These are phyloP conservation scores for Neltuma alba DNA, from an alignment of 306 rosid species.

Conservation along the genomic window DNA sequence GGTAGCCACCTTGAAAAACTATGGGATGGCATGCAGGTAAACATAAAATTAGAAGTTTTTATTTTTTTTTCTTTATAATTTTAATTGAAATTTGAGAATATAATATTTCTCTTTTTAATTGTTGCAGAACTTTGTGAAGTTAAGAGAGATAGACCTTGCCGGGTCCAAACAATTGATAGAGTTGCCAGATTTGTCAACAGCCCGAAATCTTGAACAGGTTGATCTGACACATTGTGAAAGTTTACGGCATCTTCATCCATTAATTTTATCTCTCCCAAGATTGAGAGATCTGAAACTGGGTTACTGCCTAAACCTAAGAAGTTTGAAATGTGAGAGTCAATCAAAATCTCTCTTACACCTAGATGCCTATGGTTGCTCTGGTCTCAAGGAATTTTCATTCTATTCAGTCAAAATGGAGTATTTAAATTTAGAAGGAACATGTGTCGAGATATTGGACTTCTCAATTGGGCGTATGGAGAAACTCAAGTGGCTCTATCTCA, in stretches of 20 bases:
- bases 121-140: conserved; percentile 25
- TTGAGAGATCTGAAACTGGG: not conserved
- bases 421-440: not conserved
- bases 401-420: not conserved
- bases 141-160: not conserved
- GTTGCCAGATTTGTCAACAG: conserved; percentile 15
- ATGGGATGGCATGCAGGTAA: conserved; percentile 43
- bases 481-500: not conserved
- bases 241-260: not conserved
- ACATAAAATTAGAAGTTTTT: not conserved
- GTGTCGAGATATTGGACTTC: not conserved
- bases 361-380: accelerated
- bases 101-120: not conserved
- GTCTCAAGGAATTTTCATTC: not conserved
- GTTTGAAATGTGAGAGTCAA: not conserved
- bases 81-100: not conserved
- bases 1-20: conserved; percentile 12
- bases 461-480: not conserved
- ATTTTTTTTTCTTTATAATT: not conserved
- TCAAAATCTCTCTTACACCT: not conserved
- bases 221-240: not conserved
- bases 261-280: not conserved
- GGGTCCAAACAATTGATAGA: not conserved
- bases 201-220: not conserved
- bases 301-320: not conserved